Evolutionary conservation across 2,329 filamentous ascomycete species (phyloP), one percentile per base, ranked within the genome.

Genomic region (Corinectria fuckeliana): DNA sequence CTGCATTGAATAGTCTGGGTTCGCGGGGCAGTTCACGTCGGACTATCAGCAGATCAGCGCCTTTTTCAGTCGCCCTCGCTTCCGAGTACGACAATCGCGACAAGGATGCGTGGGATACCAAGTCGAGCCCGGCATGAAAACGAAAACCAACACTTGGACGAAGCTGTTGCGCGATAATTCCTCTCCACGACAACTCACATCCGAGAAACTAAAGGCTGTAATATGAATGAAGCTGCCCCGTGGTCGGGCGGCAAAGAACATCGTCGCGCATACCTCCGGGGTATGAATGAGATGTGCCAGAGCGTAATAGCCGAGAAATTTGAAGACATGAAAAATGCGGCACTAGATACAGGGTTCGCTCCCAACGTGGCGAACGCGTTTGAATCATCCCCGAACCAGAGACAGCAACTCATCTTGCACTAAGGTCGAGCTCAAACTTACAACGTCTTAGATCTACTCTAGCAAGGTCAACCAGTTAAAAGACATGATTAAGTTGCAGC

Each of bases 391-490:
- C 62, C 0, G 62, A 64, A 14, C 62, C 62, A 0, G 62, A 63
- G 23, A 60, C 62, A 4, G 60, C 62, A 5, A 54, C 62, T 4
- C 56, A 58, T 34, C 28, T 58, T 14, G 50, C 56, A 2, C 30
- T 58, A 2, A 58, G 50, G 20, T 61, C 54, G 0, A 58, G 51
- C 34, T n/a, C n/a, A n/a, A n/a, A 6, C 61, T 4, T 21, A 59
- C 10, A 28, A 23, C 14, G 3, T 61, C 1, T 47, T 58, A 14
- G 18, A 30, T 18, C 91, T 90, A 61, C 87, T 91, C 3, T 79
- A 88, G 66, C n/a, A n/a, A n/a, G n/a, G n/a, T n/a, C n/a, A n/a
- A n/a, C n/a, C n/a, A n/a, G n/a, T n/a, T n/a, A n/a, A n/a, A n/a
- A n/a, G n/a, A n/a, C n/a, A n/a, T n/a, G n/a, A n/a, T n/a, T n/a